phyloP scores from a whole-genome alignment of 2,329 filamentous ascomycete species.

The Massarina eburnea region DNA sequence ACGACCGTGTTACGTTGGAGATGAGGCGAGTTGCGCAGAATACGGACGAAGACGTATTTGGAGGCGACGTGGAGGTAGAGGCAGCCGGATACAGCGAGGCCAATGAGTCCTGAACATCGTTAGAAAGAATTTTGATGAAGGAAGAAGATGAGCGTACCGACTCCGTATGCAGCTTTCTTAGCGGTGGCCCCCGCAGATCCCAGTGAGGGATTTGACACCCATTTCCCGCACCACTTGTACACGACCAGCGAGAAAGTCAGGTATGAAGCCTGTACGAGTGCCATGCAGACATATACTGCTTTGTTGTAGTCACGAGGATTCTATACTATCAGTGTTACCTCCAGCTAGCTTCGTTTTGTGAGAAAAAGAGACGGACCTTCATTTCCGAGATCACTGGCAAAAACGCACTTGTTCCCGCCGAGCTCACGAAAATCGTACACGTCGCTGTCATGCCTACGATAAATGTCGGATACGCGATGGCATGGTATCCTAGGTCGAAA shows the following conservation, averaged over 20 bases:
- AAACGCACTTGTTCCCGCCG: constrained; percentile 61
- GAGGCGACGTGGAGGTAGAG: constrained; percentile 55
- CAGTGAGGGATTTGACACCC: constrained; percentile 63
- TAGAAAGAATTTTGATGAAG: not conserved
- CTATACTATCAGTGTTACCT: constrained; percentile 2
- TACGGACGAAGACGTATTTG: constrained; percentile 60
- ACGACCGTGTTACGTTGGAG: constrained; percentile 54
- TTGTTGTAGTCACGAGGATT: constrained; percentile 62
- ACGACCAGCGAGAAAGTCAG: constrained; percentile 61
- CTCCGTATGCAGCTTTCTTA: constrained; percentile 65
- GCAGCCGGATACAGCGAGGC: constrained; percentile 54
- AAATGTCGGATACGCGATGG: constrained; percentile 59
- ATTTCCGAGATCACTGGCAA: constrained; percentile 67
- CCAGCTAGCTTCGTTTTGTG: not conserved
- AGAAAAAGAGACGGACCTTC: constrained; percentile 32
- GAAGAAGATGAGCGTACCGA: too few species aligned
- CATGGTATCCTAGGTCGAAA: constrained; percentile 60
- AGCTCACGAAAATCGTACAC: constrained; percentile 61
- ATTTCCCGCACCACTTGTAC: constrained; percentile 63
- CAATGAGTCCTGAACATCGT: constrained; percentile 43
- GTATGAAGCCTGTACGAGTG: constrained; percentile 59
- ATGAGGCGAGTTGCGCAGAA: constrained; percentile 54
- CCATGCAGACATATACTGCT: constrained; percentile 62
- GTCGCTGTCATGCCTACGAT: constrained; percentile 57
- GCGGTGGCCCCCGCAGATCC: constrained; percentile 61